Evolutionary conservation across 108 stramenopile species (phyloP), one percentile per base, ranked within the genome.

Genomic region (Skeletonema tropicum): DNA sequence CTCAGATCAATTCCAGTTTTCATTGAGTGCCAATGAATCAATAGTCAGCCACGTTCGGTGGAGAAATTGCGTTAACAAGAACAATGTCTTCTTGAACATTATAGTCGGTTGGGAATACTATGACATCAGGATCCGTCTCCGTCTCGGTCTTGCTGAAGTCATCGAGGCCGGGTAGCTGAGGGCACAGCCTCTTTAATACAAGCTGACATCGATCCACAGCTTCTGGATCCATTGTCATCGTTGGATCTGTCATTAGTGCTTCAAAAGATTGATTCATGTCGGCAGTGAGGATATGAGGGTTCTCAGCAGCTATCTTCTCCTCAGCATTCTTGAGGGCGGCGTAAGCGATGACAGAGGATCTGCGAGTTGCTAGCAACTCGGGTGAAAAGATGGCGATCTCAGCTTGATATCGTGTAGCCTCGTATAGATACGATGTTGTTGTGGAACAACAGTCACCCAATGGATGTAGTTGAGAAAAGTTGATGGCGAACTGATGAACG

Each of bases 341-440:
- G 9, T 12, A 74, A 35, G 48, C 65, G 21, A 74, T 58, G 10
- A 26, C 26, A 8, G 65, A 66, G 2, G 73, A 64, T 29, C 12
- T 66, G 25, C 49, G 60, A 29, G 58, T 36, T n/a, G 31, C 48
- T 8, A 74, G 57, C 55, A 66, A 8, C 31, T 21, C 57, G 2
- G 73, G 73, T 31, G 52, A 6, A 25, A 74, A 74, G 13, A 74
- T 5, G 41, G 52, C 57, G 8, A 74, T 15, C 29, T 74, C 73
- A n/a, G 57, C 32, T 59, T 74, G 73, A 59, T 59, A 66, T 14
- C 65, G 36, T 15, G 73, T 25, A n/a, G 73, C 65, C 15, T 74
- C 73, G 41, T 64, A 59, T 9, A 74, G n/a, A 66, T 38, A 57
- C 41, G 66, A 39, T 55, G 17, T 19, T 35, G 45, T 1, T 2